Conservation (phyloP, 768 basidiomycete species). For the Auricularia heimuer region DNA sequence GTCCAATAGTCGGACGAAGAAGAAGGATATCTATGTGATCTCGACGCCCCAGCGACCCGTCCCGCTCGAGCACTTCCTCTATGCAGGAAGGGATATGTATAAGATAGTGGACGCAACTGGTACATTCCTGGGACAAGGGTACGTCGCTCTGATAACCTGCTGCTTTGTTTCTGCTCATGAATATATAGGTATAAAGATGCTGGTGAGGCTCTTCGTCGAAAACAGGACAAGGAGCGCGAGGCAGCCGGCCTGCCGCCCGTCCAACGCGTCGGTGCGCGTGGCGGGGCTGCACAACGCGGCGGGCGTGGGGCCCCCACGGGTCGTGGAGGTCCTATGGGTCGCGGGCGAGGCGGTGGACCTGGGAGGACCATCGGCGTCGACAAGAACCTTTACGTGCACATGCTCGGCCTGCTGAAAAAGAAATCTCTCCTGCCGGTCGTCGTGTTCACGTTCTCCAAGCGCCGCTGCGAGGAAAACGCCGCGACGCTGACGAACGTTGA, state of each 20-base stretch:
- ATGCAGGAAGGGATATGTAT: constrained; percentile 85
- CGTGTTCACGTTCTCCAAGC: constrained; percentile 95
- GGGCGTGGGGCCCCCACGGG: constrained; percentile 22
- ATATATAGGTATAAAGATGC: constrained; percentile 74
- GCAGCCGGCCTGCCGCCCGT: constrained; percentile 86
- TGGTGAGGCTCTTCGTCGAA: constrained; percentile 75
- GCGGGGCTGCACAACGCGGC: constrained; percentile 39
- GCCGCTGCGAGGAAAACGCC: constrained; percentile 94
- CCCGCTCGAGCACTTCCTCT: constrained; percentile 92
- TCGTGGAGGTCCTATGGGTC: constrained; percentile 22
- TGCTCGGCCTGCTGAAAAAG: constrained; percentile 80
- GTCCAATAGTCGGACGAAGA: constrained; percentile 77
- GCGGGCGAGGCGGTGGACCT: constrained; percentile 36
- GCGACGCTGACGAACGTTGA: constrained; percentile 79
- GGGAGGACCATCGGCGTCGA: constrained; percentile 54
- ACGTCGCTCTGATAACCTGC: constrained; percentile 20
- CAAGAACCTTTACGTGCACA: constrained; percentile 88
- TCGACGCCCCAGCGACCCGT: constrained; percentile 94
- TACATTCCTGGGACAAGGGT: constrained; percentile 62
- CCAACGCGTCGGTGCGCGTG: constrained; percentile 74
- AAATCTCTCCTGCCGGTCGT: constrained; percentile 84
- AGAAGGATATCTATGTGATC: constrained; percentile 98
- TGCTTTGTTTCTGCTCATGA: too few species aligned
- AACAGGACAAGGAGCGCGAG: constrained; percentile 97
- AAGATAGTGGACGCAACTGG: constrained; percentile 85